Percentiles rank a stretch among this genome's conserved stretches.
These are phyloP conservation scores for Eremothecium gossypii DNA, from an alignment of 1,139 yeast species.

Conservation along the genomic window DNA sequence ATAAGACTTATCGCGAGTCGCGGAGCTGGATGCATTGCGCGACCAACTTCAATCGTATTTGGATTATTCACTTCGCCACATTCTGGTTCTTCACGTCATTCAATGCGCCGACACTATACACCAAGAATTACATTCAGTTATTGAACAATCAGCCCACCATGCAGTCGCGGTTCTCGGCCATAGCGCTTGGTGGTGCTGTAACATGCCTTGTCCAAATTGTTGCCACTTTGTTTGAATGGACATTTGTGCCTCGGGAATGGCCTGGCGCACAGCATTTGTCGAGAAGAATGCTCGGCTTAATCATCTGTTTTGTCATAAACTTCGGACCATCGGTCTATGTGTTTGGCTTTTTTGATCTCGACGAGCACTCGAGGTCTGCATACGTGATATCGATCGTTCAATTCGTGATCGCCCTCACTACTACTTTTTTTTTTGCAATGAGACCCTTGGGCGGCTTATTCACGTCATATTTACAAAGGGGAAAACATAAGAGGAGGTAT, in stretches of 20 bases:
- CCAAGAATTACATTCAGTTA: constrained; percentile 47
- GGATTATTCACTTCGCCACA: constrained; percentile 70
- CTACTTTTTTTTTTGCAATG: constrained; percentile 52
- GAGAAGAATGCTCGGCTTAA: constrained; percentile 37
- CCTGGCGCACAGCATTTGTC: constrained; percentile 52
- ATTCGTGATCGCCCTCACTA: constrained; percentile 48
- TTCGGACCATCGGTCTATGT: constrained; percentile 56
- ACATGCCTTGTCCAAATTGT: constrained; percentile 56
- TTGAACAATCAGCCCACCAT: constrained; percentile 56
- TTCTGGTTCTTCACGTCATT: constrained; percentile 79
- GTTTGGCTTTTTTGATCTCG: constrained; percentile 44
- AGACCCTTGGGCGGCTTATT: constrained; percentile 52
- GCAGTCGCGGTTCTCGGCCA: constrained; percentile 52
- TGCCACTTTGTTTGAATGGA: constrained; percentile 54
- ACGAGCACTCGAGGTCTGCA: constrained; percentile 42
- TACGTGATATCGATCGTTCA: constrained; percentile 47
- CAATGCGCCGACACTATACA: constrained; percentile 70
- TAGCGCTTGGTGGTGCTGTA: constrained; percentile 64
- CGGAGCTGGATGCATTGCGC: constrained; percentile 72
- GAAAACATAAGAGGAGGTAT: constrained; percentile 28
- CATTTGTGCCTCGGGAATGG: constrained; percentile 61
- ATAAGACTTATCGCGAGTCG: constrained; percentile 64
- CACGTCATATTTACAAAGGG: constrained; percentile 32
- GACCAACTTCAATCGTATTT: constrained; percentile 70
- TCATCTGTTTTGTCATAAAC: constrained; percentile 40